These are phyloP conservation scores for Fusarium sp. DNA, from an alignment of 2,329 filamentous ascomycete species.

Conservation along the genomic window DNA sequence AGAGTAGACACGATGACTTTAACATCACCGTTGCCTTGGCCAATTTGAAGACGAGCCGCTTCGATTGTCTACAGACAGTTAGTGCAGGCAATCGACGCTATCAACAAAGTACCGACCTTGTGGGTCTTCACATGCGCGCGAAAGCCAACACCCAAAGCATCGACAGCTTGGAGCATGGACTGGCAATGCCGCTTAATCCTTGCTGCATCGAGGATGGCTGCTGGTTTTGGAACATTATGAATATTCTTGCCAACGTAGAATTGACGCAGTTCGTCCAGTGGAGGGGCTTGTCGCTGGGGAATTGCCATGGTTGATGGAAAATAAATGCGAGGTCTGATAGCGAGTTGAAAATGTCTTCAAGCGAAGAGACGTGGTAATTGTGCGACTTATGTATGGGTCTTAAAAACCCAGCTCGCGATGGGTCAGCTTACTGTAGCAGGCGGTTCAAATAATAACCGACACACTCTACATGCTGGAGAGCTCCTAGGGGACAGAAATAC, in stretches of 20 bases:
- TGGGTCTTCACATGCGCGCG: conserved; percentile 77
- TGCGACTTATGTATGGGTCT: neutral
- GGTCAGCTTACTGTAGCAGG: neutral
- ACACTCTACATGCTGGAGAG: too few relatives aligned
- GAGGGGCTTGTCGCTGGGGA: conserved; percentile 41
- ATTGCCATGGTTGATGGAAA: conserved; percentile 25
- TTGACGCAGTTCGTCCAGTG: conserved; percentile 27
- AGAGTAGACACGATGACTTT: conserved; percentile 74
- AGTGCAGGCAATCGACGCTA: accelerated
- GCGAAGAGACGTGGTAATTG: neutral
- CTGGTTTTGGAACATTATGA: conserved; percentile 65
- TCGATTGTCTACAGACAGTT: conserved; percentile 63
- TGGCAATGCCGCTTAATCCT: conserved; percentile 69
- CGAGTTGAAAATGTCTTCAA: too few relatives aligned
- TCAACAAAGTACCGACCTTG: conserved; percentile 60
- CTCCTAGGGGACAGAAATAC: too few relatives aligned
- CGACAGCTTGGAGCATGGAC: conserved; percentile 67
- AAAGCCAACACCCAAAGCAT: conserved; percentile 66
- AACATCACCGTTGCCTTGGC: conserved; percentile 55
- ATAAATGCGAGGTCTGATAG: neutral
- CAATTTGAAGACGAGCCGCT: conserved; percentile 69
- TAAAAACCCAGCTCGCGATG: accelerated
- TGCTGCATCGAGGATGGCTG: conserved; percentile 68
- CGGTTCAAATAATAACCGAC: too few relatives aligned
- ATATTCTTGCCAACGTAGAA: conserved; percentile 50